phyloP scores from a whole-genome alignment of 139 green algal species.

The Astrephomene gubernaculifera region DNA sequence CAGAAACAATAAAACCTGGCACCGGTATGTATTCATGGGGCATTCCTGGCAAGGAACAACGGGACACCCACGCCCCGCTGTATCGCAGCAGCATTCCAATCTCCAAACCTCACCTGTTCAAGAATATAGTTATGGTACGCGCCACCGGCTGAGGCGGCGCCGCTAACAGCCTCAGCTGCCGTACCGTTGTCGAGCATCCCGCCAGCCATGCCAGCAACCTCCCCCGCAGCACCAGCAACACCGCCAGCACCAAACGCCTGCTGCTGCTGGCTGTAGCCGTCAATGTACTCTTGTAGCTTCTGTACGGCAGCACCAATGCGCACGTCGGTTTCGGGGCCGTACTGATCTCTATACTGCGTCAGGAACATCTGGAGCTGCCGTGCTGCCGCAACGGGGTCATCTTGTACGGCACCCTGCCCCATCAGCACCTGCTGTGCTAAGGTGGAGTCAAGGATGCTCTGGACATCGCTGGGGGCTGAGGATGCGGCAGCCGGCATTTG shows the following conservation, averaged over 20 bases:
- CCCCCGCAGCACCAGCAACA: too few relatives aligned
- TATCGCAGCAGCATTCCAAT: too few relatives aligned
- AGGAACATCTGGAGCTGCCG: conserved; percentile 37
- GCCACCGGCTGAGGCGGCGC: neutral
- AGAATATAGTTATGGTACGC: conserved; percentile 45
- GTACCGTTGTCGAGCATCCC: too few relatives aligned
- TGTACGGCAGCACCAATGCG: conserved; percentile 11
- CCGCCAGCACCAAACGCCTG: neutral
- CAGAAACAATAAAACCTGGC: too few relatives aligned
- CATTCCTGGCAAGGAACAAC: too few relatives aligned
- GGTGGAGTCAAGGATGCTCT: neutral
- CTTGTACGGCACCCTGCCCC: neutral
- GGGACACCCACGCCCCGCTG: too few relatives aligned
- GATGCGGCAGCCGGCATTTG: neutral
- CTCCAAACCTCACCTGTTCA: conserved; percentile 11
- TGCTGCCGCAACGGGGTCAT: conserved; percentile 27
- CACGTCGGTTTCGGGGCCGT: conserved; percentile 28
- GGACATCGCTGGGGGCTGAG: neutral
- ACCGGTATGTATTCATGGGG: too few relatives aligned
- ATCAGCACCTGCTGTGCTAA: conserved; percentile 24
- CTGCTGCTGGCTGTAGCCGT: conserved; percentile 9
- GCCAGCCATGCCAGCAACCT: neutral
- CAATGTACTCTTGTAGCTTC: conserved; percentile 28
- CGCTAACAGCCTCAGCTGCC: neutral
- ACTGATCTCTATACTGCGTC: conserved; percentile 18